Evolutionary conservation across 768 basidiomycete species (phyloP), one percentile per base, ranked within the genome.

Genomic region (Pleurotus sapidus): DNA sequence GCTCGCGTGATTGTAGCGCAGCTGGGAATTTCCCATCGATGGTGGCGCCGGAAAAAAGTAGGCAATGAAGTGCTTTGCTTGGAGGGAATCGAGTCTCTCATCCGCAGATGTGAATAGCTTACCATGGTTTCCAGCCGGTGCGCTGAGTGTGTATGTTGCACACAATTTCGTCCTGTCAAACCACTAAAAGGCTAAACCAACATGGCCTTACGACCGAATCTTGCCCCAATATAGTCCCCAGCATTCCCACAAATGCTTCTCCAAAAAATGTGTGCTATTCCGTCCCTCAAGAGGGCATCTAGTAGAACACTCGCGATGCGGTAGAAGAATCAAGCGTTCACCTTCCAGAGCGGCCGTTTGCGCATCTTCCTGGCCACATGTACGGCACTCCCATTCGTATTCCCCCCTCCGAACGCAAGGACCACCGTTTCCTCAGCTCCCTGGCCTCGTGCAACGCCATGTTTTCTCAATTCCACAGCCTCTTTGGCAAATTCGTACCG

Each of bases 401-500:
- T 86, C 63, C 77, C 79, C 60, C 85, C 88, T 57, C 90, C 90
- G 73, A 95, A 93, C 38, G 91, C 92, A 63, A 95, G 78, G 53
- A 96, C 93, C 43, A 95, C 93, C n/a, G 90, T 91, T 73, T 95
- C 93, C 70, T 91, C 90, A 59, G 84, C 85, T 56, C 88, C 85
- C 60, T 80, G 74, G 54, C 84, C 87, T 60, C 86, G 84, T 46
- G 84, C 81, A 67, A 86, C 80, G n/a, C 86, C 85, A 67, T 84
- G 84, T 72, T 92, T 95, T 63, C 93, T 81, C 64, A 87, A 65
- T 64, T 91, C 89, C 65, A 95, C 88, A 11, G 87, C 91, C 61
- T 92, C 91, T 71, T 95, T 95, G 3, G 93, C 92, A 72, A 95
- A 95, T 66, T 88, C 89, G 76, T 95, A 97, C 46, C 93, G 85